Evolutionary conservation across 129 eudicot genomes (phyloP), one percentile per base, ranked within the genome.

Genomic region (Dittrichia graveolens): DNA sequence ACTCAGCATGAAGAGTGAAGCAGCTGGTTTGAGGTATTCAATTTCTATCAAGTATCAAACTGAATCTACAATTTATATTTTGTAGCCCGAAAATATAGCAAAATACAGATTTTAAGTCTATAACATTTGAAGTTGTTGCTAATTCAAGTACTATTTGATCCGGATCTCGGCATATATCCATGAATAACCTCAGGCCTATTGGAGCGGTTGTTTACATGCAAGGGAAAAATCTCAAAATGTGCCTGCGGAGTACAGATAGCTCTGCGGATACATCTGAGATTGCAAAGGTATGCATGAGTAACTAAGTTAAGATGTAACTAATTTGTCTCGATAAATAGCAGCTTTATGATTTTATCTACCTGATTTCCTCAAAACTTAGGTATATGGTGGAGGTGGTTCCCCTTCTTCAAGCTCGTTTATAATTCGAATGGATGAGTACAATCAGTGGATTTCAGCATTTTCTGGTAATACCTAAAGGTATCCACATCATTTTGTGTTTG

Each of bases 151-250:
- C 2, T 24, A 24, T 24, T 24, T 2, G 31, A 24, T 24, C 31
- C 31, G 31, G 31, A 24, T 24, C 66, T 2, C 16, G 65, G 54
- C 73, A 48, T 19, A 14, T 67, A 35, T 49, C 39, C 31, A 53
- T 35, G 18, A 47, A 39, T 69, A 71, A 57, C 38, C 46, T 62
- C 89, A 92, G 98, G 85, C 90, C 96, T 54, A 82, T 92, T 48
- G 98, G 96, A 81, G 96, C 98, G 48, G 98, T 89, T 75, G 75
- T 89, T 67, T 92, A 86, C 88, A 89, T 83, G 98, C 92, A 89
- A 81, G 73, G 95, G 44, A 92, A 83, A 42, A 83, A 87, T 76
- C 96, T 92, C 24, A 92, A 92, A 79, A 87, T 92, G 98, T 86
- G 96, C 76, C 75, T 89, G 65, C 72, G 95, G 72, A 92, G 96